Evolutionary conservation across 2,329 filamentous ascomycete genomes (phyloP), one percentile per base, ranked within the genome.

Genomic region (Seiridium unicorne): DNA sequence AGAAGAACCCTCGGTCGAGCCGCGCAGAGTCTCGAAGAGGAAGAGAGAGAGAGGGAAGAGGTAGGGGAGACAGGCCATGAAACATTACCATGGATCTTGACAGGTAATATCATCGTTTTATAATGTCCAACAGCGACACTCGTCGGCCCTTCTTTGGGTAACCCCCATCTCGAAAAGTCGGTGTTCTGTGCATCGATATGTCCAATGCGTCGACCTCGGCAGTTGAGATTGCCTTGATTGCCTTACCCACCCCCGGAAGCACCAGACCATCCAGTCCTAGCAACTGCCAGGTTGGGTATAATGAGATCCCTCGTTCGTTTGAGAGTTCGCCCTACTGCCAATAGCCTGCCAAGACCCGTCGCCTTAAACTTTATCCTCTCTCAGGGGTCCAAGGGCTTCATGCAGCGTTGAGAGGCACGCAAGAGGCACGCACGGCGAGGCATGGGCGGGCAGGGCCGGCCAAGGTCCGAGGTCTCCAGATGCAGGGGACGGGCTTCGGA

Each of bases 61-160:
- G 34, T 13, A 26, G 34, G n/a, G 47, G 31, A 49, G 11, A 31
- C 49, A 31, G 40, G 18, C 46, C 26, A 59, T 59, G 57, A 59
- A 59, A 59, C 47, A 59, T 46, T 11, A 44, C 13, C 47, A 58
- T 10, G 18, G 13, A 51, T 18, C 18, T 35, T 42, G 51, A 59
- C 18, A 46, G 49, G 48, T 34, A 59, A 54, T 59, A 46, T 31
- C 57, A 54, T 44, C 36, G 13, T 51, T 36, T 59, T 53, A 48
- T 59, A 59, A 32, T 59, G 49, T 38, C 54, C 10, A 7, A 38
- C 26, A 38, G 48, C 38, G 8, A 38, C 40, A 58, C 35, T 44
- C 57, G 42, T 54, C 38, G 47, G 57, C n/a, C 57, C 57, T 47
- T 53, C 48, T 59, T 51, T 59, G 49, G 48, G 57, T 59, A 59